Conservation (phyloP, 2,329 filamentous ascomycete genomes). For the Colletotrichum costaricense region DNA sequence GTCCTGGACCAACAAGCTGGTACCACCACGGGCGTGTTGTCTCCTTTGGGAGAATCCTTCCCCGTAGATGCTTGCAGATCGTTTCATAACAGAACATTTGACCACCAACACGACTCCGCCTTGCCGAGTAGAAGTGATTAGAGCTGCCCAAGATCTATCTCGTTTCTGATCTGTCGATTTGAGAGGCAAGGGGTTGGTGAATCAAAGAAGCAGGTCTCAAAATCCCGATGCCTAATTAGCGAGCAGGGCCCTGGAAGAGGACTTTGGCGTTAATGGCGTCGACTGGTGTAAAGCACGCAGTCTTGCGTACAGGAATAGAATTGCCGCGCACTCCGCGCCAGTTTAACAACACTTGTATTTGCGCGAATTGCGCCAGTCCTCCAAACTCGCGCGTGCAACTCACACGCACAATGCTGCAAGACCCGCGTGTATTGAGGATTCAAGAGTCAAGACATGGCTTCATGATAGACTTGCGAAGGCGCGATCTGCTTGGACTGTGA, state of each 20-base stretch:
- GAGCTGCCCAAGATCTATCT: constrained; percentile 10
- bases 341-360: neutral
- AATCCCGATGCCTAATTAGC: neutral
- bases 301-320: constrained; percentile 1
- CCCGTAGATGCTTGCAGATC: neutral
- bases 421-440: neutral
- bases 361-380: neutral
- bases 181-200: neutral
- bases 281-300: neutral
- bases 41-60: constrained; percentile 10
- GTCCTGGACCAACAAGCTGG: constrained; percentile 4
- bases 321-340: constrained; percentile 20
- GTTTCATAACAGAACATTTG: constrained; percentile 5
- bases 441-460: neutral
- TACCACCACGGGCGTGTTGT: constrained; percentile 9
- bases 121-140: constrained; percentile 3
- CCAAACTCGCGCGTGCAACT: neutral
- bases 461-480: neutral
- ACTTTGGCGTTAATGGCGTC: constrained; percentile 8
- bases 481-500: neutral
- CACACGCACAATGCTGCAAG: neutral
- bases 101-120: neutral
- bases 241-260: neutral
- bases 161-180: constrained; percentile 2
- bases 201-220: neutral